Percentiles rank a stretch among this genome's conserved stretches.
Conservation (phyloP, 2,329 filamentous ascomycete species). For the Colletotrichum sp. region DNA sequence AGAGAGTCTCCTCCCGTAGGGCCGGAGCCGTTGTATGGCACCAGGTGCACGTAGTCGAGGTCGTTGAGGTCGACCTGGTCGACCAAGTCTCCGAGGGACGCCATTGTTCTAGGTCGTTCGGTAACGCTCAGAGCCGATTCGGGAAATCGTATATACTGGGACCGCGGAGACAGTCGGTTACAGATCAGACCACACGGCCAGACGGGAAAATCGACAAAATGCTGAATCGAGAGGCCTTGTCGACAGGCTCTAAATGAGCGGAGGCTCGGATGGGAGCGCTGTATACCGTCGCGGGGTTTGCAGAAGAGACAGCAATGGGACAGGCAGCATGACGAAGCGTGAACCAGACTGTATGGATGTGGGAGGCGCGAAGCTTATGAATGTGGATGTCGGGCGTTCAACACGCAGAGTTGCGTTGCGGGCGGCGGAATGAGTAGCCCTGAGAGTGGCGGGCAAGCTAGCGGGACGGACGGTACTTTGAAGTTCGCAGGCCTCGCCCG, state of each 20-base stretch:
- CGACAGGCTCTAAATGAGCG: slow-evolving; percentile 13
- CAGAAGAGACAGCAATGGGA: slow-evolving; percentile 1
- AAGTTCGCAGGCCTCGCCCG: not conserved
- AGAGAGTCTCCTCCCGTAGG: slow-evolving; percentile 72
- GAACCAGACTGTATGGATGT: not conserved
- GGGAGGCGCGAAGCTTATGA: slow-evolving; percentile 22
- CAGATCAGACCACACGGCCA: not conserved
- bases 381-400: slow-evolving; percentile 6
- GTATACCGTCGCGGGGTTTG: slow-evolving; percentile 1
- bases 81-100: slow-evolving; percentile 30
- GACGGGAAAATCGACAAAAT: not conserved
- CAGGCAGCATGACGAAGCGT: not conserved
- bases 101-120: not conserved
- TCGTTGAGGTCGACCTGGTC: slow-evolving; percentile 41
- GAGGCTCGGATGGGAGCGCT: not conserved
- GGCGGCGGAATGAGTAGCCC: slow-evolving; percentile 18
- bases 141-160: not conserved
- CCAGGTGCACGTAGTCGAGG: slow-evolving; percentile 48
- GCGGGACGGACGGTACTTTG: slow-evolving; percentile 6
- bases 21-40: slow-evolving; percentile 69
- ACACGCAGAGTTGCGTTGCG: slow-evolving; percentile 17
- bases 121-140: slow-evolving; percentile 3
- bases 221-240: not conserved
- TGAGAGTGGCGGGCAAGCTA: slow-evolving; percentile 18
- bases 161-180: not conserved